Evolutionary conservation across 2,329 filamentous ascomycete genomes (phyloP), one percentile per base, ranked within the genome.

Genomic region (Fusarium sp.): DNA sequence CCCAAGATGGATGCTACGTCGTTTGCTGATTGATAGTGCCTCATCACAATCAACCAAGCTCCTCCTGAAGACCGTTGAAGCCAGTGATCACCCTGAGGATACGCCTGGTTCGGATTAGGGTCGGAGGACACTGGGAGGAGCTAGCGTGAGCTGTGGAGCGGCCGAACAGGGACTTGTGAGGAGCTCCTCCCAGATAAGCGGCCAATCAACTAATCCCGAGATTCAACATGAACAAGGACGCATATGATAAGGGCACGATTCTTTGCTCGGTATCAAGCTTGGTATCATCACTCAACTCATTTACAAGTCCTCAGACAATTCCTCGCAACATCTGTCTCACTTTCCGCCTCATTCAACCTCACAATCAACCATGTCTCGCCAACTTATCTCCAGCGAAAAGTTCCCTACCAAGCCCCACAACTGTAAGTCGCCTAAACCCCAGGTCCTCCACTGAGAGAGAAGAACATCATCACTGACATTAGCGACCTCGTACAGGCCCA

Each of bases 361-460:
- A 47, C 42, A 15, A 68, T 35, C 63, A 69, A 79, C 54, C 65
- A 86, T 86, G 84, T 85, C 84, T 58, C 84, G 84, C 65, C 78
- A 85, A 78, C 80, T 86, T 59, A 85, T 86, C 69, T 84, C 82
- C 59, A 85, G 82, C 79, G 83, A 83, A 28, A 85, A 86, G 73
- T 86, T 85, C 72, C 84, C 84, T 49, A 75, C 83, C 31, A 85
- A 85, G 79, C 84, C 84, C 58, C 84, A 86, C 76, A 86, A 86
- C 78, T 84, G 84, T 84, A 70, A 77, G 80, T 72, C 31, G 14
- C 6, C 42, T 26, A 38, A 58, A 58, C 13, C 44, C 41, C 13
- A 18, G 12, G 10, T 7, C 42, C 33, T 48, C 24, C 18, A 28
- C 5, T 14, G 24, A 26, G 18, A 45, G 24, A 47, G 39, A 26